phyloP scores from a whole-genome alignment of 192 early-diverging fungal genomes.

The Coemansia sp. region DNA sequence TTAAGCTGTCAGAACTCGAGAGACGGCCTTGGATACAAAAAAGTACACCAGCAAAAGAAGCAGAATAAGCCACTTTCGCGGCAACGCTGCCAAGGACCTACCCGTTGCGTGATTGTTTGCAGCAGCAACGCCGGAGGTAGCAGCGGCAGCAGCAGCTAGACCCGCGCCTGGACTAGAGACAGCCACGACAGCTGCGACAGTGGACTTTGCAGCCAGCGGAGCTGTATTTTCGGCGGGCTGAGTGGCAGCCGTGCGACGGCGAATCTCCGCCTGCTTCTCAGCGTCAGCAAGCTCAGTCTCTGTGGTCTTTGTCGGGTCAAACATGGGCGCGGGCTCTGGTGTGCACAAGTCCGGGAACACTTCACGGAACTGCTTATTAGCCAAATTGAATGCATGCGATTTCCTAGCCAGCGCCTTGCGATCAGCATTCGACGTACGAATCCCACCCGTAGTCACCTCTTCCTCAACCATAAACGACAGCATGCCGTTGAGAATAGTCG shows the following conservation, averaged over 20 bases:
- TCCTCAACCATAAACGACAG: conserved; percentile 97
- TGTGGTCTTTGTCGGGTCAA: conserved; percentile 5
- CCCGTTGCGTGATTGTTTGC: conserved; percentile 18
- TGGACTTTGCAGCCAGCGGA: neutral
- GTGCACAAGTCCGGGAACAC: conserved; percentile 87
- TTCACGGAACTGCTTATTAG: conserved; percentile 76
- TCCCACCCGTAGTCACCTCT: conserved; percentile 93
- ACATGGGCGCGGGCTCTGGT: conserved; percentile 24
- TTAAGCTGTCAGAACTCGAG: conserved; percentile 41
- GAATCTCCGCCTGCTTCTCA: neutral
- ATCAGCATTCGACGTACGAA: conserved; percentile 78
- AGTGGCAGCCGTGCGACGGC: neutral
- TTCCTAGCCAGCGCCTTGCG: conserved; percentile 77
- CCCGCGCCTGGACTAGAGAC: neutral
- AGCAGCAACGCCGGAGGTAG: conserved; percentile 1
- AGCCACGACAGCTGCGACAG: neutral
- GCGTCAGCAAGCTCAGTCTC: neutral
- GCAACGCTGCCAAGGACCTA: conserved; percentile 20
- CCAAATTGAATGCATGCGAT: conserved; percentile 81
- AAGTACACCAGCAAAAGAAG: conserved; percentile 48
- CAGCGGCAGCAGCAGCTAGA: conserved; percentile 10
- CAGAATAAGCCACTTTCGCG: conserved; percentile 53
- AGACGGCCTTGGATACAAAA: conserved; percentile 46
- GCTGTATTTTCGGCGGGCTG: neutral
- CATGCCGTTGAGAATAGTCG: conserved; percentile 94